These are phyloP conservation scores for Hypoxylon intermedium DNA, from an alignment of 495 filamentous ascomycete species.

Conservation along the genomic window DNA sequence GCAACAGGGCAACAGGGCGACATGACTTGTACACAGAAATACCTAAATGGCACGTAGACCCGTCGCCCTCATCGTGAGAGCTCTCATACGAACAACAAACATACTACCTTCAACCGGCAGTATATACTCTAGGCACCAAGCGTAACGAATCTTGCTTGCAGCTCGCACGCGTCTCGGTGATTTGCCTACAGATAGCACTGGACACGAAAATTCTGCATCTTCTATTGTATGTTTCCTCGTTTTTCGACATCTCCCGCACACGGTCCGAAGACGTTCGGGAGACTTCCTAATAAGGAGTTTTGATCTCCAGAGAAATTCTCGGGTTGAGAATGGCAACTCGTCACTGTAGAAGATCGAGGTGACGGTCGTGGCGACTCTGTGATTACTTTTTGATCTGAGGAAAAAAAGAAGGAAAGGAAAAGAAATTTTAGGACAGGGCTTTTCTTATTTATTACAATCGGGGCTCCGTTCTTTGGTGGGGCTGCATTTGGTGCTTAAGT, in stretches of 20 bases:
- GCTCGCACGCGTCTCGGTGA: too few species aligned
- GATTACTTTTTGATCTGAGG: conserved; percentile 61
- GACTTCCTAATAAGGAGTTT: conserved; percentile 62
- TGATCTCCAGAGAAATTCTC: conserved; percentile 56
- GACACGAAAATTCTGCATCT: not conserved
- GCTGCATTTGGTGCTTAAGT: too few species aligned
- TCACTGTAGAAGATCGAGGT: conserved; percentile 56
- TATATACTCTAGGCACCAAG: too few species aligned
- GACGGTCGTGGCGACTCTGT: conserved; percentile 61
- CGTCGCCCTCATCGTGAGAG: too few species aligned
- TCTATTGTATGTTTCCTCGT: conserved; percentile 42
- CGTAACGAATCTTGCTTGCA: too few species aligned
- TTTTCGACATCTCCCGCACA: conserved; percentile 58
- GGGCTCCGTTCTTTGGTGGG: conserved; percentile 2
- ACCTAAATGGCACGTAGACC: too few species aligned
- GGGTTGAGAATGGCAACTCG: conserved; percentile 56
- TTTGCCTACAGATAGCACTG: too few species aligned
- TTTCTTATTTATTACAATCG: conserved; percentile 18
- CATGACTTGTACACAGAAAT: too few species aligned
- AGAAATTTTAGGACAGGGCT: conserved; percentile 10
- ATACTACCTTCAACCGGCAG: too few species aligned
- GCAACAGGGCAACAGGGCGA: too few species aligned
- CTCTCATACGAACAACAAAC: too few species aligned
- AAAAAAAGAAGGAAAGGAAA: conserved; percentile 44
- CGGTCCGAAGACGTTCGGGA: conserved; percentile 47